Conservation (phyloP, 768 basidiomycete species). For the Trametes elegans region DNA sequence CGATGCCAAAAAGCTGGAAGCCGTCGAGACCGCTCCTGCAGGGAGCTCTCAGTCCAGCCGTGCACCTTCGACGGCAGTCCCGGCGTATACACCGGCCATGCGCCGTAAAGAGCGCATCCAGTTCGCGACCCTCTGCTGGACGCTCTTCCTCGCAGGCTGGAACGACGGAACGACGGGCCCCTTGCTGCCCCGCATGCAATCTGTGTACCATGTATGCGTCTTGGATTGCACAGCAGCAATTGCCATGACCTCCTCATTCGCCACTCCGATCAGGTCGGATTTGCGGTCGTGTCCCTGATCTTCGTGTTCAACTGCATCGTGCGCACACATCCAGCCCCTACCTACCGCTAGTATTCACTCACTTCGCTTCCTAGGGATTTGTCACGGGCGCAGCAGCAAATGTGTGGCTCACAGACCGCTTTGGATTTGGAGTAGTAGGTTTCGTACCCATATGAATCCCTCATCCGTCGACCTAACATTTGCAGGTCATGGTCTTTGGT, state of each 20-base stretch:
- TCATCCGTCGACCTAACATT: too few relatives aligned
- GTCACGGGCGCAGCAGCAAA: slow-evolving; percentile 47
- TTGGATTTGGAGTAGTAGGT: slow-evolving; percentile 50
- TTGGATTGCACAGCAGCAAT: neutral
- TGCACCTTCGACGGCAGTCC: neutral
- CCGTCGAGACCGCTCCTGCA: slow-evolving; percentile 6
- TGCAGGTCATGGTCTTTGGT: slow-evolving; percentile 42
- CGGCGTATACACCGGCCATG: slow-evolving; percentile 12
- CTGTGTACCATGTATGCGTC: slow-evolving; percentile 43
- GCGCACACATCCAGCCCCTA: slow-evolving; percentile 11
- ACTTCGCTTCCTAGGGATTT: slow-evolving; percentile 37
- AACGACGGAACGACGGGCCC: slow-evolving; percentile 77
- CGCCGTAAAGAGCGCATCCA: slow-evolving; percentile 37
- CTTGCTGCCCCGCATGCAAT: slow-evolving; percentile 68
- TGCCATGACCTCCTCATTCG: neutral
- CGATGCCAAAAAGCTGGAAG: slow-evolving; percentile 13
- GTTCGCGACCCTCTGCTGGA: slow-evolving; percentile 52
- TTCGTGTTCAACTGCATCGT: slow-evolving; percentile 53
- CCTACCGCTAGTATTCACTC: neutral
- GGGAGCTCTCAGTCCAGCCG: neutral
- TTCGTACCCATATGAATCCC: neutral
- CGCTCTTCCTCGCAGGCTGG: slow-evolving; percentile 68
- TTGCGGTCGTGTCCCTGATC: slow-evolving; percentile 56
- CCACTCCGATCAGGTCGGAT: slow-evolving; percentile 38
- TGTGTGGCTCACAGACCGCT: slow-evolving; percentile 43